Evolutionary conservation across 164 flowering plant genomes (phyloP).

Genomic region (Cinnamomum micranthum): DNA sequence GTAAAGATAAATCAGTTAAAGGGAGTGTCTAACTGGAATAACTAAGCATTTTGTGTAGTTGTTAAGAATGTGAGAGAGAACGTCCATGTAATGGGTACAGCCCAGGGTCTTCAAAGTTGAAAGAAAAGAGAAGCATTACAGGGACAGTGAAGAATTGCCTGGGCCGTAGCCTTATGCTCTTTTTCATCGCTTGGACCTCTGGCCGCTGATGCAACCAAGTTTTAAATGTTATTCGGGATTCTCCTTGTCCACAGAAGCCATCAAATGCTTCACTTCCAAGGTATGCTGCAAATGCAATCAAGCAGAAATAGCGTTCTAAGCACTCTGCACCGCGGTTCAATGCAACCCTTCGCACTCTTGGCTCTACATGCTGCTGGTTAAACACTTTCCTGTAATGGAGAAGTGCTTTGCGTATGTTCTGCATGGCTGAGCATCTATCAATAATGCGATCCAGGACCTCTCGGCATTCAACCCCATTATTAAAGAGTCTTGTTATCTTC

Average conservation of each 20-base stretch:
- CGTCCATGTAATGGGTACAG: background rate
- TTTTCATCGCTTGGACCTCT: slow-evolving; percentile 94
- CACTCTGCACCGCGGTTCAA: slow-evolving; percentile 95
- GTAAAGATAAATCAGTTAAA: slow-evolving; percentile 18
- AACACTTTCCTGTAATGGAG: slow-evolving; percentile 76
- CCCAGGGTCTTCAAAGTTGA: slow-evolving; percentile 3
- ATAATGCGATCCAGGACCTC: slow-evolving; percentile 86
- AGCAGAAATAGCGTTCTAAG: slow-evolving; percentile 86
- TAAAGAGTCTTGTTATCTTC: slow-evolving; percentile 84
- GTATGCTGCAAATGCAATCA: slow-evolving; percentile 95
- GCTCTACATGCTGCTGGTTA: slow-evolving; percentile 90
- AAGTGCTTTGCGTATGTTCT: slow-evolving; percentile 91
- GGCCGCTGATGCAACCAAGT: slow-evolving; percentile 86
- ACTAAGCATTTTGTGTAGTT: no score
- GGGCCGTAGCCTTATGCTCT: slow-evolving; percentile 88
- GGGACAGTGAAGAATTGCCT: slow-evolving; percentile 85
- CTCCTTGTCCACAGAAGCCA: slow-evolving; percentile 89
- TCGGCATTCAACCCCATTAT: slow-evolving; percentile 83
- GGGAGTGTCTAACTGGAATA: background rate
- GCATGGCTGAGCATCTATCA: slow-evolving; percentile 92
- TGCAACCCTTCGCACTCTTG: slow-evolving; percentile 85
- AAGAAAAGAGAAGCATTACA: slow-evolving; percentile 42
- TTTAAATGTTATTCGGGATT: slow-evolving; percentile 69
- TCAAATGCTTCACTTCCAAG: slow-evolving; percentile 96
- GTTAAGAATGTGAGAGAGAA: background rate